Base-by-base conservation (phyloP, 768 basidiomycete genomes). In the Gymnopilus dilepis region DNA sequence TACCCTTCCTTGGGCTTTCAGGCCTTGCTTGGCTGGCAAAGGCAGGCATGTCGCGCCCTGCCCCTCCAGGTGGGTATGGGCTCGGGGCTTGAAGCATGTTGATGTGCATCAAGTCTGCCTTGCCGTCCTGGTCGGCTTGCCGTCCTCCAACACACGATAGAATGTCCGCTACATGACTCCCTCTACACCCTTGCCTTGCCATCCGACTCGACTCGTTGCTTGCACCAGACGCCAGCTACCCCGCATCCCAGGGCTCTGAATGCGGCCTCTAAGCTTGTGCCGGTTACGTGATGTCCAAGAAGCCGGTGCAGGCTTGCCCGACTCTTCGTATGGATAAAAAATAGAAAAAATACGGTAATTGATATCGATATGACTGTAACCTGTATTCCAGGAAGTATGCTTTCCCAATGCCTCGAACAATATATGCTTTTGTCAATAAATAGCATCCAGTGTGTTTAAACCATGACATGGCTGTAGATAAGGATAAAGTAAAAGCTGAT, bases 371-470 rank as follows among this genome's bases (percentile, higher is more conserved):
- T 50, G 47, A n/a, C 17, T 31, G 8, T 31, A n/a, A 17, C 31
- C 47, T 50, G 47, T 30, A 50, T 30, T 30, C 28, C 22, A 47
- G 45, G 28, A 15, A 50, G 28, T 50, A 50, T 50, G 47, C 47
- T 50, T 50, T 26, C 31, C 47, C 28, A 28, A 17, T 50, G n/a
- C 26, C 30, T 50, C 47, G 47, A 31, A 45, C 26, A 12, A 26
- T 45, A 31, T 50, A 50, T 50, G 47, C 47, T 28, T 31, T 50
- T 31, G 9, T 45, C 22, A 22, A 13, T 28, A 15, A 26, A n/a
- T 11, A 11, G 34, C 34, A 11, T 15, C 15, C 15, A 17, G 17
- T 50, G 28, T 6, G 15, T 2, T 47, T 28, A 6, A n/a, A 50
- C 47, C 47, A 28, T 28, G 17, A 30, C 28, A 17, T 50, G 47